Conservation (phyloP, 2,329 filamentous ascomycete species). For the Fusarium setosum region DNA sequence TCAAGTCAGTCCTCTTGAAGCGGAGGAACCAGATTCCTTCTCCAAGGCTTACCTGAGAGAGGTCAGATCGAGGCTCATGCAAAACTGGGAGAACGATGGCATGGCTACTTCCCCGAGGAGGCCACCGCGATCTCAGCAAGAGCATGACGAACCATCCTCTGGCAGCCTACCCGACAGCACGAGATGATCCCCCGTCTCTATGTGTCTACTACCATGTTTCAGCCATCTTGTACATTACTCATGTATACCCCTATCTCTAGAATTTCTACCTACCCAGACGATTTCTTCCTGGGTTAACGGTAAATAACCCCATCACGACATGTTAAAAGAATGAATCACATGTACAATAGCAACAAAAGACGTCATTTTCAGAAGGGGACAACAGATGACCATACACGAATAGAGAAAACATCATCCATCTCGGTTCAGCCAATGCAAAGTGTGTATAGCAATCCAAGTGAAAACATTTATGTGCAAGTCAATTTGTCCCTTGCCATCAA, state of each 20-base stretch:
- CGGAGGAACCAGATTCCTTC: background rate
- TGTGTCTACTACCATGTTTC: constrained; percentile 2
- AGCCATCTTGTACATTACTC: constrained; percentile 22
- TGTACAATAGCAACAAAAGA: constrained; percentile 31
- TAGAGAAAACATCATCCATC: background rate
- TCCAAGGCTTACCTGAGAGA: no score
- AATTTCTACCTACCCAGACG: no score
- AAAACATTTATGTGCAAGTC: background rate
- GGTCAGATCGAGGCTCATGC: background rate
- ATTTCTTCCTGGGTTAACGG: background rate
- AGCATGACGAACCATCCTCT: background rate
- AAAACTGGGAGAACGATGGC: background rate
- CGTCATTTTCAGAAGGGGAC: background rate
- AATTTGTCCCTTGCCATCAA: no score
- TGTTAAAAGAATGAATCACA: background rate
- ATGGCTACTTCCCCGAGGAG: no score
- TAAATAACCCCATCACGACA: background rate
- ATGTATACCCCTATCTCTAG: background rate
- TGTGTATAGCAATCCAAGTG: background rate
- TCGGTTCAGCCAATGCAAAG: background rate
- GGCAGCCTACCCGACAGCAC: background rate
- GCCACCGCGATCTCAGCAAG: background rate
- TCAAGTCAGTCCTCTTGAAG: background rate
- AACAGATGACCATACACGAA: background rate
- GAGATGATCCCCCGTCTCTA: background rate